Conservation (phyloP, 352 stramenopile species). For the Pythium sp. region DNA sequence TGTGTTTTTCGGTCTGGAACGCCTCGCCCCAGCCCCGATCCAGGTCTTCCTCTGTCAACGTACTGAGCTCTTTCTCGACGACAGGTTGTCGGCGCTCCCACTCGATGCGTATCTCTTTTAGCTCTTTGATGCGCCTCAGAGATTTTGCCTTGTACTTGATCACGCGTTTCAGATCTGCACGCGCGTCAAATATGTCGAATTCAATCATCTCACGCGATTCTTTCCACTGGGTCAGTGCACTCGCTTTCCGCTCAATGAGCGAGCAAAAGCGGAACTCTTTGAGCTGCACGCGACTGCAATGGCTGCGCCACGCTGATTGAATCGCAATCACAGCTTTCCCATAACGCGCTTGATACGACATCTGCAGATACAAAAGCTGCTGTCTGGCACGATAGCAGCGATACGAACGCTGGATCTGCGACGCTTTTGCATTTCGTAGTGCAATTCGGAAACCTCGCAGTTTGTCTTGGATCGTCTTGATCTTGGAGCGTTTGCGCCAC, state of each 20-base stretch:
- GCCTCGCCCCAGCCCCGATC: constrained; percentile 76
- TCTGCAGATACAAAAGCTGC: constrained; percentile 34
- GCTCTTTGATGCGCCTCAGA: constrained; percentile 63
- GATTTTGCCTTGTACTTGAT: constrained; percentile 77
- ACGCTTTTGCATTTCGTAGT: constrained; percentile 38
- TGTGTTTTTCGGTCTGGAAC: constrained; percentile 74
- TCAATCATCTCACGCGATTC: constrained; percentile 66
- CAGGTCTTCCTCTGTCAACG: constrained; percentile 66
- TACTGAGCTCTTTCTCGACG: constrained; percentile 64
- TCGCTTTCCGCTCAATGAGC: constrained; percentile 59
- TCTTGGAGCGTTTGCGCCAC: constrained; percentile 47
- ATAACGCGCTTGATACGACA: constrained; percentile 39
- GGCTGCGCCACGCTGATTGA: constrained; percentile 70
- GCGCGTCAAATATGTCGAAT: constrained; percentile 67
- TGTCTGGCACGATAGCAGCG: constrained; percentile 54
- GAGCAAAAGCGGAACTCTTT: constrained; percentile 69
- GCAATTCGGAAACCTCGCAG: constrained; percentile 37
- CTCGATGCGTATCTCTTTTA: constrained; percentile 77
- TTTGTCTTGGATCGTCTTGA: constrained; percentile 39
- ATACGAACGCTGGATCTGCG: constrained; percentile 55
- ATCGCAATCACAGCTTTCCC: constrained; percentile 60
- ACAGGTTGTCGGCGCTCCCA: constrained; percentile 75
- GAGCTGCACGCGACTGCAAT: constrained; percentile 53
- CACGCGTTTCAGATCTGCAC: constrained; percentile 57
- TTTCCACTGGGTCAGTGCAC: constrained; percentile 46